A percentile compares a stretch with the other conserved stretches of the same genome.
Evolutionary conservation across 2,329 filamentous ascomycete genomes (phyloP).

Genomic region (Lecanosticta acicola): DNA sequence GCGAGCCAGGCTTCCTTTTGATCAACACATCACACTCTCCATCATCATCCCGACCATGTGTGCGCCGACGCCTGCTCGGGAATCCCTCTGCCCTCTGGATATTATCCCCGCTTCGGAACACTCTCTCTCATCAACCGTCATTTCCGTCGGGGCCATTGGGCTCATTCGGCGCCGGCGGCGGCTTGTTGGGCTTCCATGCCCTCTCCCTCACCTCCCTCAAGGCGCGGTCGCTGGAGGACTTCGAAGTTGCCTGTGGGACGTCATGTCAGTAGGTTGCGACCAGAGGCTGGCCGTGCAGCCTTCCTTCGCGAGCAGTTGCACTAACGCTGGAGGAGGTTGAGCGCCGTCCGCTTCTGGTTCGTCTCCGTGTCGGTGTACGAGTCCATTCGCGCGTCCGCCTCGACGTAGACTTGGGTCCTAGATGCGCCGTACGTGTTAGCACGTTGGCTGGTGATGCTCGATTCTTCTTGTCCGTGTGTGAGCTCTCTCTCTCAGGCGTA

Average conservation of each 20-base stretch:
- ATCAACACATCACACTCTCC: too few relatives aligned
- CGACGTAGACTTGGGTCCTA: constrained; percentile 76
- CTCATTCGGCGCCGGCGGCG: constrained; percentile 7
- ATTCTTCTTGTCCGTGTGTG: too few relatives aligned
- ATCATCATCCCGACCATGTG: too few relatives aligned
- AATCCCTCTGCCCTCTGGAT: constrained; percentile 2
- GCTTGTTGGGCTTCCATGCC: constrained; percentile 10
- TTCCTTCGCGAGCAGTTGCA: too few relatives aligned
- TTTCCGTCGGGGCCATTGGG: neutral
- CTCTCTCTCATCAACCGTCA: neutral
- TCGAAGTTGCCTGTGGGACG: constrained; percentile 42
- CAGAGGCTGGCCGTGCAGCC: neutral
- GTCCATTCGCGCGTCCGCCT: constrained; percentile 70
- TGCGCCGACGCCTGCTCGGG: too few relatives aligned
- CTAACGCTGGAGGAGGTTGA: constrained; percentile 79
- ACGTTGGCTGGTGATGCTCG: too few relatives aligned
- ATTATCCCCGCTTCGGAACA: too few relatives aligned
- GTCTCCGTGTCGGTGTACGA: constrained; percentile 61
- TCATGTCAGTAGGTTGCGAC: neutral
- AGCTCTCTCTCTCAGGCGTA: too few relatives aligned
- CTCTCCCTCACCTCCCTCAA: constrained; percentile 4
- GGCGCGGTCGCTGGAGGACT: constrained; percentile 39
- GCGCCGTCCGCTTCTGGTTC: constrained; percentile 56
- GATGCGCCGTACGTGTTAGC: too few relatives aligned
- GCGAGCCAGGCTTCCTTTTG: too few relatives aligned